A percentile compares a stretch with the other conserved stretches of the same genome.
These are phyloP conservation scores for Colletotrichum orbiculare DNA, from an alignment of 2,329 filamentous ascomycete species.

Conservation along the genomic window DNA sequence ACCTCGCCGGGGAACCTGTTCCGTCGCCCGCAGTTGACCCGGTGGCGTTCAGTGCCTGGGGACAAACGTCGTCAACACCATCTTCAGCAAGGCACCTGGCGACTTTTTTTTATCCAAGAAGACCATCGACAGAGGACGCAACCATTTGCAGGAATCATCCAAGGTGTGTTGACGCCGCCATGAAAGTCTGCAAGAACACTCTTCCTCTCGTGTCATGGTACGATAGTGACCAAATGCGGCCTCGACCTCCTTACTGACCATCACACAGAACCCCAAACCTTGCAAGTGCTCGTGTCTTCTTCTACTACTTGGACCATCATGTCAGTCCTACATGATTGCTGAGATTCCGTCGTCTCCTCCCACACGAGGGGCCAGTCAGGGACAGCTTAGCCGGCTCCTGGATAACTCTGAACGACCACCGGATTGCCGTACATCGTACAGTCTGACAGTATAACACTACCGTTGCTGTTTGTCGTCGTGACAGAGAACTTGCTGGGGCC, in stretches of 20 bases:
- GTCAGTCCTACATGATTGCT: not conserved
- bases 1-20: constrained; percentile 4
- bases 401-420: not conserved
- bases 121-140: no score
- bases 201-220: no score
- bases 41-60: not conserved
- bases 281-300: no score
- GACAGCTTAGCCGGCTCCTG: not conserved
- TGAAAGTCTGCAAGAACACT: no score
- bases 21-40: not conserved
- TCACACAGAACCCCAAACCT: no score
- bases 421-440: not conserved
- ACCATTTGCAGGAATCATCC: no score
- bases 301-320: not conserved
- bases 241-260: no score
- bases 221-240: no score
- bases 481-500: constrained; percentile 6
- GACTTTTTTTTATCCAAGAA: no score
- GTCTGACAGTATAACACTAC: not conserved
- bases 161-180: no score
- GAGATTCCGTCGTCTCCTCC: not conserved
- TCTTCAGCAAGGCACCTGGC: no score
- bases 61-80: no score
- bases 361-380: constrained; percentile 4
- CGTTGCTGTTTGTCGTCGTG: not conserved